phyloP scores from a whole-genome alignment of 2,329 filamentous ascomycete species.

The Cercospora zeae-maydis region DNA sequence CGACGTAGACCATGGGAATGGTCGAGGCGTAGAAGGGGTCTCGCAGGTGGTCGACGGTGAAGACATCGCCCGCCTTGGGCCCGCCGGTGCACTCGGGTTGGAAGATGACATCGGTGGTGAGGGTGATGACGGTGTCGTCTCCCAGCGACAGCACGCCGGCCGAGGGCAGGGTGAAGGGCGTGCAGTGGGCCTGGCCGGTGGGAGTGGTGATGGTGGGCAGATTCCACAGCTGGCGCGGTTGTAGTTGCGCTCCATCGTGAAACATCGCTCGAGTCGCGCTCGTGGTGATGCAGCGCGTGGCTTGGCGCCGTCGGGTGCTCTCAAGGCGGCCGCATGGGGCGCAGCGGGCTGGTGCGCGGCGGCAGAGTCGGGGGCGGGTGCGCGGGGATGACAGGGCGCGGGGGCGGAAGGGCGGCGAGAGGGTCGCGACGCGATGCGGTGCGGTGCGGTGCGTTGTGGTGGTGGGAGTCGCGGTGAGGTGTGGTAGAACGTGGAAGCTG shows the following conservation, averaged over 20 bases:
- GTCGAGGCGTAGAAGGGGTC: constrained; percentile 93
- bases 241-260: constrained; percentile 18
- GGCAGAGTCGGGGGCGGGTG: not conserved
- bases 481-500: no score
- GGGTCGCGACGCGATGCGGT: not conserved
- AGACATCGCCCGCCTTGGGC: constrained; percentile 43
- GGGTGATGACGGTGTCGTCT: constrained; percentile 54
- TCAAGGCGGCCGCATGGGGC: constrained; percentile 23
- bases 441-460: not conserved
- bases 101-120: constrained; percentile 59
- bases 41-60: constrained; percentile 62
- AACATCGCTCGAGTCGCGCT: constrained; percentile 21
- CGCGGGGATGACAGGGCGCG: not conserved
- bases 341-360: not conserved
- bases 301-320: constrained; percentile 21
- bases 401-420: not conserved
- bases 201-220: constrained; percentile 25
- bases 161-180: constrained; percentile 60
- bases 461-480: not conserved
- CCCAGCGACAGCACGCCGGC: constrained; percentile 55
- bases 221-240: constrained; percentile 36
- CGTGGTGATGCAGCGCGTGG: constrained; percentile 9
- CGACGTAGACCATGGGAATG: constrained; percentile 87
- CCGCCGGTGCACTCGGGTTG: constrained; percentile 53
- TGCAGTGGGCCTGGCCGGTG: constrained; percentile 47